These are phyloP conservation scores for Cryptosporidium tyzzeri DNA, from an alignment of 169 alveolate genomes.

Conservation along the genomic window DNA sequence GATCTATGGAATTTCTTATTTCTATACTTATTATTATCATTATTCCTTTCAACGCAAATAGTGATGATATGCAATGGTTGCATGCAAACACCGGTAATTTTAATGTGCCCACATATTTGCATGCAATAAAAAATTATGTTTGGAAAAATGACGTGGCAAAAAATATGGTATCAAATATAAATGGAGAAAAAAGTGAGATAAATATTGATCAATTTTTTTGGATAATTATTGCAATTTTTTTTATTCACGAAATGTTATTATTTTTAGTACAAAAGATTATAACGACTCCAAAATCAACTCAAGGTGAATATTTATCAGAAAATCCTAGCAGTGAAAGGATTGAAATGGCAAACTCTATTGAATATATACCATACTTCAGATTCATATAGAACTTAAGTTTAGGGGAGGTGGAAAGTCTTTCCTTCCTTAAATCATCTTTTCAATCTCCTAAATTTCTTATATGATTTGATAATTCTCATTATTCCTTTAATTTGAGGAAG, in stretches of 20 bases:
- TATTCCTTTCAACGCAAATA: slow-evolving; percentile 16
- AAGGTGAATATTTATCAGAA: background rate
- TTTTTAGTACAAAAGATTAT: slow-evolving; percentile 24
- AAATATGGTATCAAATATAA: background rate
- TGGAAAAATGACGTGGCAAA: background rate
- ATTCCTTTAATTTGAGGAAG: slow-evolving; percentile 57
- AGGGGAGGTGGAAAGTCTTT: too few species aligned
- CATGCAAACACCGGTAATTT: slow-evolving; percentile 7
- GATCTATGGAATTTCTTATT: slow-evolving; percentile 53
- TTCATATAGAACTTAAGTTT: background rate
- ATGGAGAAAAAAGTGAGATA: background rate
- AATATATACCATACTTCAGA: slow-evolving; percentile 24
- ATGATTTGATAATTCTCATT: slow-evolving; percentile 28
- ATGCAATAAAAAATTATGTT: background rate
- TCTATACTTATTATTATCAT: slow-evolving; percentile 25
- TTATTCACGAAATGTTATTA: slow-evolving; percentile 41
- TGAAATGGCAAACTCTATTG: background rate
- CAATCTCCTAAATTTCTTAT: slow-evolving; percentile 17
- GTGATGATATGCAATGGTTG: slow-evolving; percentile 5
- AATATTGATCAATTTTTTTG: slow-evolving; percentile 21
- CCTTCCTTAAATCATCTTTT: background rate
- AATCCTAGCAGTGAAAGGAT: background rate
- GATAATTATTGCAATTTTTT: slow-evolving; percentile 22
- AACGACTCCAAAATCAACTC: slow-evolving; percentile 4
- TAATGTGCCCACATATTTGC: slow-evolving; percentile 1